Base-by-base conservation (phyloP, 2,329 filamentous ascomycete genomes). In the Grosmannia serpens region DNA sequence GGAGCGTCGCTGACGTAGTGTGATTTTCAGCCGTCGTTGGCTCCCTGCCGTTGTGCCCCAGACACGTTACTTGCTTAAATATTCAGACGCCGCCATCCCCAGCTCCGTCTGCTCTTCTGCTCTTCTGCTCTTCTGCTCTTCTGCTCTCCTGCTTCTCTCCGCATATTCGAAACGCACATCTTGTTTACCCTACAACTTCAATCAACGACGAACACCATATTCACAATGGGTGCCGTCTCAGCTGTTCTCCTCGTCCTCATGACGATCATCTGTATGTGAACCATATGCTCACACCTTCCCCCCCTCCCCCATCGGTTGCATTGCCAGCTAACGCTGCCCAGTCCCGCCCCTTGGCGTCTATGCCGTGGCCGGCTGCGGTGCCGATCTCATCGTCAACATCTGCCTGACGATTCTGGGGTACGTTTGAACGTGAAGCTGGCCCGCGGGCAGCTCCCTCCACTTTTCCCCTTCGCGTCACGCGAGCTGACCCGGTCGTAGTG, bases 331-430 rank as follows among this genome's bases (percentile, higher is more conserved):
- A 22, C 31, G 15, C 27, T 24, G 3, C 33, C 13, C 63, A 88
- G 85, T 86, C 60, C 85, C 85, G 56, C 85, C 85, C 17, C 69
- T 85, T 58, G 85, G 84, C 55, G 84, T 86, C 51, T 84, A 77
- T 67, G 71, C 80, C 54, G 78, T 88, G 56, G 79, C 84, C 59
- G 85, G 85, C 66, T 88, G 84, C 66, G 83, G 84, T 49, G 70
- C 73, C 65, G 85, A 88, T 66, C 70, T 88, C 38, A 74, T 84
- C 56, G 80, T 88, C 71, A 88, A 88, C 69, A 79, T 88, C 65
- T 77, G 80, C 64, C 71, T 88, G 62, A 88, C 85, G 0, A 65
- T 87, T 31, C 76, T 87, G 26, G 84, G 84, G 78, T 82, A 69
- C 59, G 77, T 67, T 67, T 9, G 52, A 41, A 44, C 54, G 44